Evolutionary conservation across 805 yeast species (phyloP).

Genomic region (Metschnikowia noctiluminum): DNA sequence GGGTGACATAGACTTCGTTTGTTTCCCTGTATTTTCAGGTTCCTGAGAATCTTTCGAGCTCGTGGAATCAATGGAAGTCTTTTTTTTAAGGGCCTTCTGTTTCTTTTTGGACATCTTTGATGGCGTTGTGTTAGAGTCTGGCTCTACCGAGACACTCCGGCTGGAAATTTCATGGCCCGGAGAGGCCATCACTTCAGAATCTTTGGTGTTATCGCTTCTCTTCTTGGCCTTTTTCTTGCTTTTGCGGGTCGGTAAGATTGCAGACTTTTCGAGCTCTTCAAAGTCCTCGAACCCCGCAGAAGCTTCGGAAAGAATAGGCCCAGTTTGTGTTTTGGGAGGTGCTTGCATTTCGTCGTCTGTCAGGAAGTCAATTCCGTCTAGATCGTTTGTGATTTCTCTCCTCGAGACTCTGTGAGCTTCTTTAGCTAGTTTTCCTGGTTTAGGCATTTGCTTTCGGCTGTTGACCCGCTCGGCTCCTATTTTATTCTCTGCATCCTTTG

Average conservation of each 20-base stretch:
- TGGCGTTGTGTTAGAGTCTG: too few species aligned
- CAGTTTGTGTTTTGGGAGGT: background rate
- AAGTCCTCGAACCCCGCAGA: background rate
- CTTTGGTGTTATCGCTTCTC: background rate
- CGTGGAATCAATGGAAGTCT: too few species aligned
- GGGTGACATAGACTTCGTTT: too few species aligned
- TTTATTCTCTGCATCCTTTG: too few species aligned
- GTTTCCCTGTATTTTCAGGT: too few species aligned
- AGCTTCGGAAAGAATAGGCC: background rate
- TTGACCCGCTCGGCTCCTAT: too few species aligned
- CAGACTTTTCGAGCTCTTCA: background rate
- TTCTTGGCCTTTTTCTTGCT: slow-evolving; percentile 5
- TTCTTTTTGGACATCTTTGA: too few species aligned
- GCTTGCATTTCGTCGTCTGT: slow-evolving; percentile 23
- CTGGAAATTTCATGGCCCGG: too few species aligned
- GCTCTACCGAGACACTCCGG: too few species aligned
- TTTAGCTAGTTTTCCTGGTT: background rate
- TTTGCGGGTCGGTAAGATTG: background rate
- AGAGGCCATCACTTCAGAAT: background rate
- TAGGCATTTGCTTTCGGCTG: background rate
- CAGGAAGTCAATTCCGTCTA: slow-evolving; percentile 25
- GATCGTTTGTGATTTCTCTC: slow-evolving; percentile 28
- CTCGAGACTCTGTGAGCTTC: slow-evolving; percentile 12
- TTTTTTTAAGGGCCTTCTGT: too few species aligned
- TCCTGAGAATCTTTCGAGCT: too few species aligned